Conservation (phyloP, 192 early-diverging fungal species). For the Rhizophagus sp. region DNA sequence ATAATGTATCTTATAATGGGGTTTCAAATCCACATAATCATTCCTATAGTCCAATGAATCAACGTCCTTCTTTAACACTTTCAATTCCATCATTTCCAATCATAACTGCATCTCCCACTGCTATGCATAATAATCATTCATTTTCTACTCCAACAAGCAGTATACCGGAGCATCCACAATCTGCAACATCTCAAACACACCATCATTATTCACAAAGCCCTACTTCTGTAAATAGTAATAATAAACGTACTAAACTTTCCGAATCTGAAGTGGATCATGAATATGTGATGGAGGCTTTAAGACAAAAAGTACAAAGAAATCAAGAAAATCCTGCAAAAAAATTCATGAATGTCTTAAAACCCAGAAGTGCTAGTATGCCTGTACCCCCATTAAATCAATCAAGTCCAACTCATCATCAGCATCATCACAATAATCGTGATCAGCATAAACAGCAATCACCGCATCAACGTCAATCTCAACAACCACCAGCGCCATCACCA, state of each 20-base stretch:
- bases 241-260: constrained; percentile 29
- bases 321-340: constrained; percentile 34
- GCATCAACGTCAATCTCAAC: constrained; percentile 15
- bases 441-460: constrained; percentile 30
- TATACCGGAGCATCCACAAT: constrained; percentile 17
- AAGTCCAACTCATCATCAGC: constrained; percentile 15
- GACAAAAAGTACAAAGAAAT: constrained; percentile 43
- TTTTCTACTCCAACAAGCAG: constrained; percentile 25
- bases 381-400: background rate
- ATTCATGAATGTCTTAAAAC: constrained; percentile 29
- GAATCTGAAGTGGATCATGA: constrained; percentile 47
- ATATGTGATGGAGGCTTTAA: constrained; percentile 47
- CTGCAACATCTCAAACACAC: constrained; percentile 16
- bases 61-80: constrained; percentile 21
- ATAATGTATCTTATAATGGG: constrained; percentile 17
- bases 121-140: constrained; percentile 16
- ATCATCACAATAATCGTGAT: constrained; percentile 1
- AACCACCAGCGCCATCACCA: constrained; percentile 13
- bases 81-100: constrained; percentile 32
- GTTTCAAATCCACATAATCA: constrained; percentile 22
- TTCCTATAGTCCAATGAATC: constrained; percentile 9
- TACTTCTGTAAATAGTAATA: background rate
- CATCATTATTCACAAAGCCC: constrained; percentile 32
- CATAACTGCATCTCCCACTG: constrained; percentile 17
- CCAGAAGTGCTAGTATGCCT: constrained; percentile 27